Percentiles rank a stretch among this genome's conserved stretches.
These are phyloP conservation scores for Lecanicillium sp. DNA, from an alignment of 2,329 filamentous ascomycete species.

Conservation along the genomic window DNA sequence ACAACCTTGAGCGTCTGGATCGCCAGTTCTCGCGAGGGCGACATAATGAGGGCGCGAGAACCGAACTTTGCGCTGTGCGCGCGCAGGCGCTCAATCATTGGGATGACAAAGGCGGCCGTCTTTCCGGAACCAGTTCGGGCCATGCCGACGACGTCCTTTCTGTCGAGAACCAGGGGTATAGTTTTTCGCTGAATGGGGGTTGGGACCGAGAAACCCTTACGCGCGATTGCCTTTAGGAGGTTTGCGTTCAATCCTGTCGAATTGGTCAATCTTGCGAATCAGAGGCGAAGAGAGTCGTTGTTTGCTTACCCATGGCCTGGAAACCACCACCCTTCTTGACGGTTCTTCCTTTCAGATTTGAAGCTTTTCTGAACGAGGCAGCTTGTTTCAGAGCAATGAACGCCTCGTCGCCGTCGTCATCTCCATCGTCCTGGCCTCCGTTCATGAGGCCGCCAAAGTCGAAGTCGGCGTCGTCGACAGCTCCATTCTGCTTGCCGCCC, in stretches of 20 bases:
- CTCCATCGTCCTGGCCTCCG: slow-evolving; percentile 33
- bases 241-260: slow-evolving; percentile 64
- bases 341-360: slow-evolving; percentile 75
- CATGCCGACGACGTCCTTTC: slow-evolving; percentile 98
- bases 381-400: slow-evolving; percentile 88
- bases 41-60: slow-evolving; percentile 79
- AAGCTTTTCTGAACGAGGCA: slow-evolving; percentile 77
- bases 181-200: slow-evolving; percentile 97
- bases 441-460: slow-evolving; percentile 59
- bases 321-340: slow-evolving; percentile 96
- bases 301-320: slow-evolving; percentile 72
- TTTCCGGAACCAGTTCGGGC: slow-evolving; percentile 98
- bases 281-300: not conserved
- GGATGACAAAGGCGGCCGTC: slow-evolving; percentile 95
- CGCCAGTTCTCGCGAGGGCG: slow-evolving; percentile 88
- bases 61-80: slow-evolving; percentile 83
- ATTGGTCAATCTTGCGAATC: slow-evolving; percentile 1
- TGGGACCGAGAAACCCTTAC: slow-evolving; percentile 92
- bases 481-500: slow-evolving; percentile 33
- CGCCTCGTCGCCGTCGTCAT: slow-evolving; percentile 68
- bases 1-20: slow-evolving; percentile 94
- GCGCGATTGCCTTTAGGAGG: slow-evolving; percentile 81
- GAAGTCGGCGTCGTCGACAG: slow-evolving; percentile 37
- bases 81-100: slow-evolving; percentile 93
- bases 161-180: slow-evolving; percentile 82